Evolutionary conservation across 768 basidiomycete genomes (phyloP).

Genomic region (Cystofilobasidium capitatum): DNA sequence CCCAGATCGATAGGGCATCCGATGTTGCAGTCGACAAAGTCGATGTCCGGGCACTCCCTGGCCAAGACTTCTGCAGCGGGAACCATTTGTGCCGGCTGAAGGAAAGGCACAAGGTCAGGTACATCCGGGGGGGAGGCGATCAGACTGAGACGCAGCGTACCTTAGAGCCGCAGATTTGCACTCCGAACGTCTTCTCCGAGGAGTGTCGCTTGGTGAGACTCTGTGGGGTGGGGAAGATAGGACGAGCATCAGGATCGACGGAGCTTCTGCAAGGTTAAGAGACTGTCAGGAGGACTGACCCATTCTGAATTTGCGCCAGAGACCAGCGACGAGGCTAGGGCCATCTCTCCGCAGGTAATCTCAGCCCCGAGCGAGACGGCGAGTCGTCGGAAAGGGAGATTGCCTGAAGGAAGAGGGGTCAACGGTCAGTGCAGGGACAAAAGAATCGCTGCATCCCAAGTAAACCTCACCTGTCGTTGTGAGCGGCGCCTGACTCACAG

Average conservation of each 20-base stretch:
- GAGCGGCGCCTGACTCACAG: slow-evolving; percentile 14
- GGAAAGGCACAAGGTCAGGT: neutral
- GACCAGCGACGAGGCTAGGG: slow-evolving; percentile 81
- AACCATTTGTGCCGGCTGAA: slow-evolving; percentile 54
- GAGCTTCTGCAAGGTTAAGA: neutral
- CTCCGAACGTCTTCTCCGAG: slow-evolving; percentile 74
- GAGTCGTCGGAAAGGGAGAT: slow-evolving; percentile 80
- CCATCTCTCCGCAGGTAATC: slow-evolving; percentile 82
- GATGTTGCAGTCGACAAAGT: slow-evolving; percentile 83
- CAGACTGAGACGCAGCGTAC: neutral
- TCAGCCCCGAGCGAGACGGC: slow-evolving; percentile 81
- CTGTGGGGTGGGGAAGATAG: neutral
- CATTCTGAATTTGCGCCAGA: slow-evolving; percentile 85
- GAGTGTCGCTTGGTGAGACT: slow-evolving; percentile 48
- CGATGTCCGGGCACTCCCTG: slow-evolving; percentile 57
- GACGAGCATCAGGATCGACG: slow-evolving; percentile 50
- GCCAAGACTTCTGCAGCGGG: slow-evolving; percentile 71
- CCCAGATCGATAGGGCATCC: slow-evolving; percentile 66
- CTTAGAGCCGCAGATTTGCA: slow-evolving; percentile 86
- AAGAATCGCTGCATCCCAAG: neutral
- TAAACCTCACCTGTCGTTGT: slow-evolving; percentile 16
- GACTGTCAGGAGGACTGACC: slow-evolving; percentile 47
- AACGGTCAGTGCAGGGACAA: neutral
- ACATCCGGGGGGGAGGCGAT: neutral
- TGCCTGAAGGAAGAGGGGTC: neutral